Percentiles rank a stretch among this genome's conserved stretches.
Evolutionary conservation across 495 filamentous ascomycete genomes (phyloP).

Genomic region (Penicillium lividum): DNA sequence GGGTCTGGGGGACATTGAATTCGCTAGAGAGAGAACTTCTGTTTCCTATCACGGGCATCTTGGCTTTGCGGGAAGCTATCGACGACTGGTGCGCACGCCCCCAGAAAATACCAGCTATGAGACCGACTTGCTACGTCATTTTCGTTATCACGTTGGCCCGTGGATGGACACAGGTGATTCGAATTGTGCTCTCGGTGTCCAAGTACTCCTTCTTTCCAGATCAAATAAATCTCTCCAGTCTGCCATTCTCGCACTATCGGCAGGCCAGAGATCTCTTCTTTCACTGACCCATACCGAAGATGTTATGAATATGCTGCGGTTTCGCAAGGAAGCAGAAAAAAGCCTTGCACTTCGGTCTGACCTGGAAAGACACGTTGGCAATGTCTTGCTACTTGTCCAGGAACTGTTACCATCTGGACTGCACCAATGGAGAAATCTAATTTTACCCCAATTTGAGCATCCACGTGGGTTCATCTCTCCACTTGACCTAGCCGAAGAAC

Average conservation of each 20-base stretch:
- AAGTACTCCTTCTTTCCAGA: conserved; percentile 26
- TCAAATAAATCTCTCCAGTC: conserved; percentile 22
- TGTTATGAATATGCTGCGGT: conserved; percentile 12
- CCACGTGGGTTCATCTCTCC: conserved; percentile 8
- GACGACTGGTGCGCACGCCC: background rate
- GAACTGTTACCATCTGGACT: conserved; percentile 21
- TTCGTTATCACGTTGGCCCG: conserved; percentile 28
- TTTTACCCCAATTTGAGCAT: conserved; percentile 8
- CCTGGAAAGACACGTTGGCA: conserved; percentile 17
- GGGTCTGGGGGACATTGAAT: no score
- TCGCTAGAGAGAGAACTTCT: background rate
- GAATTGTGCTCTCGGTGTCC: conserved; percentile 23
- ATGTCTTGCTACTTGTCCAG: conserved; percentile 20
- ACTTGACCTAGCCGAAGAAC: conserved; percentile 9
- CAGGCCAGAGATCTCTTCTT: conserved; percentile 20
- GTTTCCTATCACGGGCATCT: background rate
- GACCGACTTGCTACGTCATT: conserved; percentile 28
- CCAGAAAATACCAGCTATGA: conserved; percentile 17
- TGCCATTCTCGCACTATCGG: conserved; percentile 25
- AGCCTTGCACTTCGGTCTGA: conserved; percentile 14
- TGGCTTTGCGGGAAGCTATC: conserved; percentile 6
- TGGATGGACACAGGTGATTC: conserved; percentile 32
- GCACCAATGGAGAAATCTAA: conserved; percentile 18
- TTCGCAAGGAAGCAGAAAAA: conserved; percentile 24
- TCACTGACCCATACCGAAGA: conserved; percentile 12